Percentiles rank a stretch among this genome's conserved stretches.
Conservation (phyloP, 805 yeast species). For the Saccharomycopsis fermentans region DNA sequence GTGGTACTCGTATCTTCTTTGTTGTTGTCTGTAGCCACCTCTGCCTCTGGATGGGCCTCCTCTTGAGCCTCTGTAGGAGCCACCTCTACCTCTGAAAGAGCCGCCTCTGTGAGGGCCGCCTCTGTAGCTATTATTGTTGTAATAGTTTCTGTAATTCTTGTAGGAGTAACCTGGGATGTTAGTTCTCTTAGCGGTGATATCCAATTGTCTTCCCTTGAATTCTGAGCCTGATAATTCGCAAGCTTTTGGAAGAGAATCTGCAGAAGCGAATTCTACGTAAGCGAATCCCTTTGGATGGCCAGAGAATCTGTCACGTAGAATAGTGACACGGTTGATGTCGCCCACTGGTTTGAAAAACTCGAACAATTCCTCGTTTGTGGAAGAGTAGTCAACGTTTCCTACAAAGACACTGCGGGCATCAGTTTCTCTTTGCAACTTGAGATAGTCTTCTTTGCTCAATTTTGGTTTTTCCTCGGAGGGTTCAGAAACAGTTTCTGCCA, state of each 20-base stretch:
- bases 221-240: constrained; percentile 32
- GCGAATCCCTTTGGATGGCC: constrained; percentile 44
- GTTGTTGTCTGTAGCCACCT: constrained; percentile 16
- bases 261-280: constrained; percentile 43
- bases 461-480: constrained; percentile 1
- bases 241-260: constrained; percentile 40
- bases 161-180: constrained; percentile 39
- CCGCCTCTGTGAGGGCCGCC: constrained; percentile 19
- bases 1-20: constrained; percentile 11
- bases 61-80: constrained; percentile 18
- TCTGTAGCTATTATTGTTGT: constrained; percentile 19
- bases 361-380: constrained; percentile 45
- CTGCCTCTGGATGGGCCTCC: constrained; percentile 16
- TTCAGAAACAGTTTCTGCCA: neutral
- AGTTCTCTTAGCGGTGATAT: constrained; percentile 43
- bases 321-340: constrained; percentile 40
- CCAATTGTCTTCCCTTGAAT: constrained; percentile 38
- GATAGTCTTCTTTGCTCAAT: constrained; percentile 20
- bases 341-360: constrained; percentile 39
- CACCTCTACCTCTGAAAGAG: constrained; percentile 16
- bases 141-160: constrained; percentile 18
- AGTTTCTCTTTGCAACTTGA: constrained; percentile 33
- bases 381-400: constrained; percentile 54
- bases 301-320: constrained; percentile 34
- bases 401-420: constrained; percentile 53